Evolutionary conservation across 1,284 basidiomycete genomes (phyloP), one percentile per base, ranked within the genome.

Genomic region (Somion occarium): DNA sequence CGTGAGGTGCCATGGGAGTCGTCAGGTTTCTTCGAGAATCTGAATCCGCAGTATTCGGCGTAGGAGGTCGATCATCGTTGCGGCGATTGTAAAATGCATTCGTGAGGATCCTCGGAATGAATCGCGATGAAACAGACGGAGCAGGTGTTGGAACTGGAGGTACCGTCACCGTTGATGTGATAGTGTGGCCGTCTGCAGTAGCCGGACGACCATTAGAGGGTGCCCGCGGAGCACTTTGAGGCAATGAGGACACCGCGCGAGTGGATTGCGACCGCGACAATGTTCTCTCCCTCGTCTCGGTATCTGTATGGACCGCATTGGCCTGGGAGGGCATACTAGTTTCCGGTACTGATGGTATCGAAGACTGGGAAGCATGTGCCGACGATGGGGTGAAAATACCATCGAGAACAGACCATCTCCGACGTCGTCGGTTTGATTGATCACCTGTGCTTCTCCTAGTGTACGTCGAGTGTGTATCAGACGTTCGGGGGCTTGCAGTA

Each of bases 61-160:
- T 48, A 3, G 71, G 62, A 25, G 73, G 66, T 30, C 73, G 70
- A 47, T 86, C 84, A 52, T 82, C 80, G n/a, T 75, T 75, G 46
- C 82, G 74, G 51, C 84, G 74, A 22, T 70, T 68, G 53, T 71
- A 63, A 52, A 91, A 78, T 2, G 85, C 85, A 58, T 79, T 79
- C 50, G 78, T 79, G 46, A 91, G 72, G 49, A 91, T 75, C 23
- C 86, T 80, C 11, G 88, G 83, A 46, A 91, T 64, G 61, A 89
- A 85, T 18, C 86, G 75, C 15, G 80, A 78, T 2, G 79, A 70
- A 23, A 74, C 65, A 19, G 73, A 46, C 7, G 59, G 68, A 13
- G 69, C 70, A 37, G 61, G 56, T 57, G 63, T 48, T 47, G 70
- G 62, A 39, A 69, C 66, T 22, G 60, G 46, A 13, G 59, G 52